Conservation (phyloP, 1,284 basidiomycete species). For the Moesziomyces sp. region DNA sequence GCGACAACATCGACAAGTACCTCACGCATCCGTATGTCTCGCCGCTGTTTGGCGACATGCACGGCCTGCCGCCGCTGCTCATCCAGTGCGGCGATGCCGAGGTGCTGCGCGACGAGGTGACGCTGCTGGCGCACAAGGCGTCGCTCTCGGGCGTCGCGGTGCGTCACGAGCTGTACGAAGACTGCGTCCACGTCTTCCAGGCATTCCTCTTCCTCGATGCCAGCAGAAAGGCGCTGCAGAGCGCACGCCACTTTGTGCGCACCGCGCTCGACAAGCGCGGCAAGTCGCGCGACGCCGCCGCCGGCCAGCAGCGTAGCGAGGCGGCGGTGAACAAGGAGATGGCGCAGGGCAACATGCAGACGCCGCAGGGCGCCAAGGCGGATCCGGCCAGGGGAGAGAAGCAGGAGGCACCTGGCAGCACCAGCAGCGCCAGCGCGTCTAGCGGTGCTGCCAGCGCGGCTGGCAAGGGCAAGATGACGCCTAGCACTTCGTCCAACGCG, state of each 20-base stretch:
- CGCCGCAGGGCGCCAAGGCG: slow-evolving; percentile 43
- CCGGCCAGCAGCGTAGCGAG: slow-evolving; percentile 73
- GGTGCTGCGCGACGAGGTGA: slow-evolving; percentile 90
- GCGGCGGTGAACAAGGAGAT: slow-evolving; percentile 67
- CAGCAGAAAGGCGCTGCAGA: slow-evolving; percentile 66
- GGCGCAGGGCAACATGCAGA: slow-evolving; percentile 50
- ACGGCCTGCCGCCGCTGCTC: slow-evolving; percentile 86
- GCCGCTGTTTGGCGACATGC: slow-evolving; percentile 86
- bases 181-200: slow-evolving; percentile 74
- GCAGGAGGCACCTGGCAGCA: slow-evolving; percentile 1
- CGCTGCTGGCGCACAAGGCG: slow-evolving; percentile 93
- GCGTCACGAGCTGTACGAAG: slow-evolving; percentile 90
- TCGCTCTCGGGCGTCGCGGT: slow-evolving; percentile 86
- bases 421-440: background rate
- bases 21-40: slow-evolving; percentile 93
- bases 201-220: slow-evolving; percentile 67
- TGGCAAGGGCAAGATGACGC: slow-evolving; percentile 14
- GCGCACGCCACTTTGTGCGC: slow-evolving; percentile 66
- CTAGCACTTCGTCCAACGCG: slow-evolving; percentile 15
- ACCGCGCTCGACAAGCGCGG: slow-evolving; percentile 62
- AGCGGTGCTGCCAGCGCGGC: background rate
- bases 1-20: slow-evolving; percentile 81
- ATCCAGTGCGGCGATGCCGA: slow-evolving; percentile 95
- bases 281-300: slow-evolving; percentile 36
- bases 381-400: slow-evolving; percentile 47